These are phyloP conservation scores for Castanospermum australe DNA, from an alignment of 306 rosid species.

Conservation along the genomic window DNA sequence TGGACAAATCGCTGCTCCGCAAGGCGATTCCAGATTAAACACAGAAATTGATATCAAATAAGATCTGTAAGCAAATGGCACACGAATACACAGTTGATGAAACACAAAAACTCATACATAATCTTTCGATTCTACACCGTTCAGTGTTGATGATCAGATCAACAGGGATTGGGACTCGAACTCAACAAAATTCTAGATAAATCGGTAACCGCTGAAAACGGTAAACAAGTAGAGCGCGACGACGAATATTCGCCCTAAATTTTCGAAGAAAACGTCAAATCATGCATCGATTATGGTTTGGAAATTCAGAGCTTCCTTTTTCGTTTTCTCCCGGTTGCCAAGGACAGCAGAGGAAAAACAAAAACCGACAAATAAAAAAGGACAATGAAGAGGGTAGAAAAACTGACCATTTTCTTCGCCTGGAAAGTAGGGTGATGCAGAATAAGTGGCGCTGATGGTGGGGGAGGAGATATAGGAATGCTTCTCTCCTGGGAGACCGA, in stretches of 20 bases:
- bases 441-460: neutral
- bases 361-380: neutral
- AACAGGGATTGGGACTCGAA: neutral
- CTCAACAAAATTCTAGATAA: neutral
- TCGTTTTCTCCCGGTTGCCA: neutral
- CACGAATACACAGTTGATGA: neutral
- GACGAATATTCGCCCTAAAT: neutral
- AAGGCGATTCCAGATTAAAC: neutral
- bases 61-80: conserved; percentile 15
- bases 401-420: conserved; percentile 24
- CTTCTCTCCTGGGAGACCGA: conserved; percentile 23
- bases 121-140: neutral
- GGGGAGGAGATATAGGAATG: conserved; percentile 11
- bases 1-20: neutral
- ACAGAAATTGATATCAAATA: neutral
- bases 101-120: neutral
- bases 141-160: conserved; percentile 10
- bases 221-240: neutral
- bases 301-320: neutral
- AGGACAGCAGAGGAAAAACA: neutral
- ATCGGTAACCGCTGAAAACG: neutral
- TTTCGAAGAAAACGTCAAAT: neutral
- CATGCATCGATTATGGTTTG: neutral
- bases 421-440: neutral
- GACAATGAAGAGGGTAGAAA: neutral